Base-by-base conservation (phyloP, 2,329 filamentous ascomycete genomes). In the Ceratocystis huliohia region DNA sequence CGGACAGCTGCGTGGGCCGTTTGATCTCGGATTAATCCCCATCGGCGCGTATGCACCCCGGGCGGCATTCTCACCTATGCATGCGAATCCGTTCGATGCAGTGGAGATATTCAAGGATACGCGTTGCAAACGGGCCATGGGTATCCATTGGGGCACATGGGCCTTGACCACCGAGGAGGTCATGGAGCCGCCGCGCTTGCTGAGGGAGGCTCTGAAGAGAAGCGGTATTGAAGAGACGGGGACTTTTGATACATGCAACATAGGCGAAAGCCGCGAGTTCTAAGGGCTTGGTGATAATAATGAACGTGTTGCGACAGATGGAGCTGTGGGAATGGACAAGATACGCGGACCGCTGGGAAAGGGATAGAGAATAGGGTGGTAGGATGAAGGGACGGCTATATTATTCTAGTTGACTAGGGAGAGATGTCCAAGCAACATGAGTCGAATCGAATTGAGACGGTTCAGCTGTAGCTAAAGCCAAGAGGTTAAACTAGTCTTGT, bases 111-210 rank as follows among this genome's bases (percentile, higher is more conserved):
- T 96, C 75, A 75, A 80, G 5, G 92, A 96, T 71, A 95, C 90
- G 0, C 82, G 82, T 70, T 96, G 92, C 78, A 80, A 83, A 71
- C 79, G 78, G 20, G 92, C 91, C 25, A 80, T 96, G 77, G 92
- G 84, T 1, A 96, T 96, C 71, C 93, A 96, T 73, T 96, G 92
- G 91, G 92, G 91, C 1, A 87, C 88, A 0, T 96, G 92, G 91
- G 86, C 89, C 0, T 76, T 96, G 70, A 96, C 92, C 0, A 81
- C 84, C 68, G 93, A 97, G 75, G 88, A 92, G 68, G 88, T 96
- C 1, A 74, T 92, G 66, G 91, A 96, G 76, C 93, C 93, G 59
- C 91, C 91, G 1, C 77, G 75, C 74, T 76, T 88, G 73, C 76
- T 96, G 69, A 87, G 81, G 74, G 80, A 88, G 73, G 91, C 91